Evolutionary conservation across 805 yeast genomes (phyloP).

Genomic region (Saccharomyces paradoxus): DNA sequence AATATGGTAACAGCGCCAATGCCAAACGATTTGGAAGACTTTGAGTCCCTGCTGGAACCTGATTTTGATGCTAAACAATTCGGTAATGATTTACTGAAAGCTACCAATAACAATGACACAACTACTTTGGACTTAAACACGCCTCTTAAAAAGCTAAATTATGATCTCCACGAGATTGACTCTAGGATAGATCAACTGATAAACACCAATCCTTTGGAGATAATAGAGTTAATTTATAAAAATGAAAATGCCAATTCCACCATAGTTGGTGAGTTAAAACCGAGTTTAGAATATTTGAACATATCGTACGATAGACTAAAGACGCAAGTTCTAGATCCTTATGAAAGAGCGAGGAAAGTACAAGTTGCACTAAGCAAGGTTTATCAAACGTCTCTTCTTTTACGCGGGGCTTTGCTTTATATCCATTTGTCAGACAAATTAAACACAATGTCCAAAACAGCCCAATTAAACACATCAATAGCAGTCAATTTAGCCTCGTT

Average conservation of each 20-base stretch:
- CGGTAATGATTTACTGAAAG: conserved; percentile 20
- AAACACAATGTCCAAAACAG: neutral
- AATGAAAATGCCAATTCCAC: conserved; percentile 9
- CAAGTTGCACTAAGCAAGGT: conserved; percentile 27
- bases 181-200: conserved; percentile 15
- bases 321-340: conserved; percentile 24
- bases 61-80: conserved; percentile 16
- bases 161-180: conserved; percentile 24
- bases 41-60: conserved; percentile 18
- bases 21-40: conserved; percentile 16
- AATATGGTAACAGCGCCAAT: neutral
- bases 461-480: neutral
- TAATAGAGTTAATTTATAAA: conserved; percentile 20
- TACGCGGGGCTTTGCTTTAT: conserved; percentile 25
- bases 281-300: conserved; percentile 23
- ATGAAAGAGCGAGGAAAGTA: conserved; percentile 22
- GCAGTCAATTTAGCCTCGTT: conserved; percentile 18
- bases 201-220: conserved; percentile 16
- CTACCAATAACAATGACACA: conserved; percentile 14
- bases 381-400: conserved; percentile 27
- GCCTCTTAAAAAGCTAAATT: conserved; percentile 24
- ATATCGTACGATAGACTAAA: conserved; percentile 27
- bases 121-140: conserved; percentile 22
- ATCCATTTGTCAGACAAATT: conserved; percentile 22
- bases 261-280: conserved; percentile 11